Evolutionary conservation across 768 basidiomycete species (phyloP).

Genomic region (Mycena chlorophos): DNA sequence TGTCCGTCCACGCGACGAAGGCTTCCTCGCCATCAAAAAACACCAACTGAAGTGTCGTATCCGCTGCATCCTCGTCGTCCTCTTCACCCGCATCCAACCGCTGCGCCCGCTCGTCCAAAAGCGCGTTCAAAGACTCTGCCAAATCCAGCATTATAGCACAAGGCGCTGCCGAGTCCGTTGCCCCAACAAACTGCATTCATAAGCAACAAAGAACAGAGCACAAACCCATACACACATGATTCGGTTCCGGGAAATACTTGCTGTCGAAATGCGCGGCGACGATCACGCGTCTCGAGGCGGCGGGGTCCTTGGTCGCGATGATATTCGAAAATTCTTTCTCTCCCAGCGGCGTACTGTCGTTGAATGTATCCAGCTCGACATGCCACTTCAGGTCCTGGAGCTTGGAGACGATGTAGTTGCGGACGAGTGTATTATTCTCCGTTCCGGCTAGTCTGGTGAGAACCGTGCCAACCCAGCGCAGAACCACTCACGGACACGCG

Average conservation of each 20-base stretch:
- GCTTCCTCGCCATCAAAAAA: slow-evolving; percentile 99
- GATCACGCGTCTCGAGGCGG: slow-evolving; percentile 75
- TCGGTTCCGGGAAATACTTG: slow-evolving; percentile 78
- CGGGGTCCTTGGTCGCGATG: slow-evolving; percentile 93
- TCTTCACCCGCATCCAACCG: slow-evolving; percentile 55
- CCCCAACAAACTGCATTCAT: slow-evolving; percentile 80
- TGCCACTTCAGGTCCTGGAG: slow-evolving; percentile 81
- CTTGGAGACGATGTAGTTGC: slow-evolving; percentile 75
- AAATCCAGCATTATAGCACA: slow-evolving; percentile 94
- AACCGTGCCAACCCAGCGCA: slow-evolving; percentile 5
- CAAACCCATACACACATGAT: slow-evolving; percentile 56
- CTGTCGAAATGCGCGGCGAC: slow-evolving; percentile 94
- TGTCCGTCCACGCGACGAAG: slow-evolving; percentile 83
- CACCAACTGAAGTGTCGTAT: slow-evolving; percentile 86
- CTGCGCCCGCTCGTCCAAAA: slow-evolving; percentile 62
- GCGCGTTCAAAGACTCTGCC: slow-evolving; percentile 76
- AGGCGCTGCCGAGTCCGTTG: slow-evolving; percentile 94
- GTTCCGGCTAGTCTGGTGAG: slow-evolving; percentile 54
- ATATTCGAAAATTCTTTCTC: slow-evolving; percentile 81
- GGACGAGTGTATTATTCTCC: slow-evolving; percentile 77
- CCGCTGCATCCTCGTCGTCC: slow-evolving; percentile 74
- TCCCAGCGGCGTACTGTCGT: slow-evolving; percentile 79
- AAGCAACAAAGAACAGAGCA: slow-evolving; percentile 1
- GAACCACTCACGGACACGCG: slow-evolving; percentile 64
- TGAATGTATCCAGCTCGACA: slow-evolving; percentile 82